Evolutionary conservation across 352 stramenopile genomes (phyloP), one percentile per base, ranked within the genome.

Genomic region (Phytopythium mirpurense): DNA sequence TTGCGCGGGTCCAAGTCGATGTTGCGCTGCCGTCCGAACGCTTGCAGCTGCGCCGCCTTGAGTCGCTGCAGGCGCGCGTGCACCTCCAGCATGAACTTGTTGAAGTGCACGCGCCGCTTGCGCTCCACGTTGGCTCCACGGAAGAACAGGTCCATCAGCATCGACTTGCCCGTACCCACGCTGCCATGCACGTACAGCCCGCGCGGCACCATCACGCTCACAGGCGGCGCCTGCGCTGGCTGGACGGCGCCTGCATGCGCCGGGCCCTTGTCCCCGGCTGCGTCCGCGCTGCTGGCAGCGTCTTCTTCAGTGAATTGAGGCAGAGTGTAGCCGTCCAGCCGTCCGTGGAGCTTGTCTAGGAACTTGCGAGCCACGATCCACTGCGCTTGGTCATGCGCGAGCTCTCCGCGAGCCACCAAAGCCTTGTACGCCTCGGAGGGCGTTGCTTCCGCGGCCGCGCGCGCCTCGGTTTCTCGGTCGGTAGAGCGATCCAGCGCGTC

Each of bases 81-180:
- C 16, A 99, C 88, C 19, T 98, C 86, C 27, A 97, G 67, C 79
- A 99, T 96, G 73, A 99, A 99, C 51, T 91, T 83, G 72, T 99
- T 97, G 62, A 99, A 99, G 66, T 99, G 96, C 53, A 98, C 86
- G 38, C 95, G 78, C 34, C 82, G 83, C 56, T 97, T 97, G 60
- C 74, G 85, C 36, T 72, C 44, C 24, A 82, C 65, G 0, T 56
- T 54, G 19, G 83, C 63, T 34, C 72, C 55, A 18, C 81, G 59
- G 61, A 89, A 98, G 62, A 99, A 98, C 16, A 97, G 59, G 64
- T 99, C 92, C 88, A 99, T 96, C 12, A 98, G 75, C 78, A 98
- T 96, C 14, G 89, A 97, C 70, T 99, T 99, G 34, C 96, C 96
- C 11, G 86, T 97, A 38, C 96, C 97, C 10, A 98, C 95, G 42